phyloP scores from a whole-genome alignment of 2,329 filamentous ascomycete species.

The Aspergillus sp. region DNA sequence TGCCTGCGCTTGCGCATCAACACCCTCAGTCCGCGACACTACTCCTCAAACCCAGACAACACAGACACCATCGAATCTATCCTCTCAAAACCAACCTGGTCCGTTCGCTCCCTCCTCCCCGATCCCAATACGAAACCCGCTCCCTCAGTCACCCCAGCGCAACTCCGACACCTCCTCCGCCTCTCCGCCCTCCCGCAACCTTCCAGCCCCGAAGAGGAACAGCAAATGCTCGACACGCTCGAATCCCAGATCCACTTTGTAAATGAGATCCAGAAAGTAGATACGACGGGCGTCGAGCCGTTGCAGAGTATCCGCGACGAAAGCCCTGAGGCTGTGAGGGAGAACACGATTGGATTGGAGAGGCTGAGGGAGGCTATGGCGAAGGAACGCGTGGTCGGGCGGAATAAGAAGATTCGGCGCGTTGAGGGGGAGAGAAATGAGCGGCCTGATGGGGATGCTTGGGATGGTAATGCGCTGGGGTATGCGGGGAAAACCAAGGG shows the following conservation, averaged over 20 bases:
- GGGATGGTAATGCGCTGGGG: constrained; percentile 73
- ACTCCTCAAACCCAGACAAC: constrained; percentile 31
- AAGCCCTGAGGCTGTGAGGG: constrained; percentile 43
- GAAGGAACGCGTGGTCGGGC: constrained; percentile 47
- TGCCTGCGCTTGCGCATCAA: constrained; percentile 4
- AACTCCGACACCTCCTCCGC: constrained; percentile 82
- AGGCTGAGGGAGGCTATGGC: constrained; percentile 43
- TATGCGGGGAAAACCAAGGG: constrained; percentile 69
- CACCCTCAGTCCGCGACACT: constrained; percentile 23
- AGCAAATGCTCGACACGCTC: constrained; percentile 73
- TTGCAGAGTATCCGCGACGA: constrained; percentile 80
- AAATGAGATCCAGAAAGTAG: constrained; percentile 77
- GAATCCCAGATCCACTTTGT: constrained; percentile 88
- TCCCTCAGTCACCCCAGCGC: constrained; percentile 61
- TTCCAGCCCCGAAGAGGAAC: constrained; percentile 64
- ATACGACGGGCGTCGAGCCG: constrained; percentile 74
- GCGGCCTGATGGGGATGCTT: constrained; percentile 52
- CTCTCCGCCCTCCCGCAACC: constrained; percentile 86
- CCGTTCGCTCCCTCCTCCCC: constrained; percentile 74
- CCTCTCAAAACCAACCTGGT: constrained; percentile 79
- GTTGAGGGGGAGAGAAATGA: constrained; percentile 33
- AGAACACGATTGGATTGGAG: constrained; percentile 45
- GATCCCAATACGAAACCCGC: constrained; percentile 34
- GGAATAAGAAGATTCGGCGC: constrained; percentile 54
- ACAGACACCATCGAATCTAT: constrained; percentile 47